Evolutionary conservation across 1,284 basidiomycete genomes (phyloP).

Genomic region (Puccinia novopanici): DNA sequence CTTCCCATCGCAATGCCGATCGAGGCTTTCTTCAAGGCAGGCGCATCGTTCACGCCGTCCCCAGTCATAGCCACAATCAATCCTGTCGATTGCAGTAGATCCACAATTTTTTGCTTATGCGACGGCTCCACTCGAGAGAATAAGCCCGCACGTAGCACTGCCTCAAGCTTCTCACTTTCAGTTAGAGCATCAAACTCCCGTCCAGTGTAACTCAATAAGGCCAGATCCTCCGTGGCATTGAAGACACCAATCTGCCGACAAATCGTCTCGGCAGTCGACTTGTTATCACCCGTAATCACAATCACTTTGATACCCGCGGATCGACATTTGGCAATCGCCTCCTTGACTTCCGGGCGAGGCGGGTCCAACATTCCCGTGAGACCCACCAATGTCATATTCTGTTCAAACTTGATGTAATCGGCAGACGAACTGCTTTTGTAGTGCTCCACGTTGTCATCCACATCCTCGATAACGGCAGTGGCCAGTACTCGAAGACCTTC

Average conservation of each 20-base stretch:
- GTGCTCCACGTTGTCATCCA: constrained; percentile 74
- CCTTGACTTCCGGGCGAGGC: constrained; percentile 86
- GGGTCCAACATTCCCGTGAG: constrained; percentile 98
- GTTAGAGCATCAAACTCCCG: constrained; percentile 82
- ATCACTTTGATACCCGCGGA: constrained; percentile 93
- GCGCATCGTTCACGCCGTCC: constrained; percentile 69
- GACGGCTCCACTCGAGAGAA: constrained; percentile 92
- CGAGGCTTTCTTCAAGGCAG: constrained; percentile 61
- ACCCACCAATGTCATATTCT: constrained; percentile 86
- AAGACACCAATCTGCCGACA: constrained; percentile 95
- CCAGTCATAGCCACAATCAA: constrained; percentile 98
- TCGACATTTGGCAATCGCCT: constrained; percentile 83
- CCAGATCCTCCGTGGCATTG: constrained; percentile 63
- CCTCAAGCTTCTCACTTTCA: constrained; percentile 76
- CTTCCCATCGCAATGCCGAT: constrained; percentile 62
- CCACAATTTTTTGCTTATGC: constrained; percentile 93
- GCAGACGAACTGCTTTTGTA: constrained; percentile 75
- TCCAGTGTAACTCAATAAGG: constrained; percentile 91
- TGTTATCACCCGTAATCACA: constrained; percentile 98
- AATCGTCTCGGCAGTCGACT: constrained; percentile 95
- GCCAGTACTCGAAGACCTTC: constrained; percentile 87
- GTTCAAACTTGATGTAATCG: constrained; percentile 86
- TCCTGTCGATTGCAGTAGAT: constrained; percentile 86
- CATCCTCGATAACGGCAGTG: constrained; percentile 75
- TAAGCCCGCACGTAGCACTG: constrained; percentile 81